phyloP scores from a whole-genome alignment of 257 asterid genomes.

The Ocimum tenuiflorum region DNA sequence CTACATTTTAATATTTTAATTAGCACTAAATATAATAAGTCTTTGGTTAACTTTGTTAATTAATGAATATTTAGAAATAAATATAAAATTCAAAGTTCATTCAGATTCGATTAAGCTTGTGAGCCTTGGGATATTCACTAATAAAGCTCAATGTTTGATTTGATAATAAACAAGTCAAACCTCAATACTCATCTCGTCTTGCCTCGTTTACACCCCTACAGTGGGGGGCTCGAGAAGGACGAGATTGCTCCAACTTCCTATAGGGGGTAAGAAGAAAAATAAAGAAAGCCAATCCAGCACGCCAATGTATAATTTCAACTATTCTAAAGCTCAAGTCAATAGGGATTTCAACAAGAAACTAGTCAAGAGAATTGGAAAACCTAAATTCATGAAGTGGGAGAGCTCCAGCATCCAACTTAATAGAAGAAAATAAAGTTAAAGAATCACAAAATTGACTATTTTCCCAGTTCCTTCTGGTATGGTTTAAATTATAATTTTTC shows the following conservation, averaged over 20 bases:
- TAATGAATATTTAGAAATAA: too few species aligned
- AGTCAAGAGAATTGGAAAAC: neutral
- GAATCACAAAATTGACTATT: neutral
- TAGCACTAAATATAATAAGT: too few species aligned
- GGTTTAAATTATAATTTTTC: neutral
- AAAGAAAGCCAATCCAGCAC: neutral
- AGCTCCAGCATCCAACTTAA: neutral
- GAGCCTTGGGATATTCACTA: too few species aligned
- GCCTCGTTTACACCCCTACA: too few species aligned
- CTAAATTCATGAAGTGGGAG: neutral
- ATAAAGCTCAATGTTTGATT: too few species aligned
- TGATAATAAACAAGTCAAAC: too few species aligned
- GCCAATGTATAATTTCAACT: neutral
- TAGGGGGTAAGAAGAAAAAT: neutral
- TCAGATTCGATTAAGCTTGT: too few species aligned
- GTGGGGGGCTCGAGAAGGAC: neutral
- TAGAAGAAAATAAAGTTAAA: neutral
- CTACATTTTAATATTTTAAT: too few species aligned
- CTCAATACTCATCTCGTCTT: too few species aligned
- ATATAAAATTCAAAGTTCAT: too few species aligned
- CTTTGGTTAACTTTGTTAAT: too few species aligned
- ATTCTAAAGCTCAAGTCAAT: neutral
- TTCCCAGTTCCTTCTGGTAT: neutral
- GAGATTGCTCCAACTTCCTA: neutral
- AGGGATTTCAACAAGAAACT: neutral